Conservation (phyloP, 75 land plant species). For the Azolla pinnata region DNA sequence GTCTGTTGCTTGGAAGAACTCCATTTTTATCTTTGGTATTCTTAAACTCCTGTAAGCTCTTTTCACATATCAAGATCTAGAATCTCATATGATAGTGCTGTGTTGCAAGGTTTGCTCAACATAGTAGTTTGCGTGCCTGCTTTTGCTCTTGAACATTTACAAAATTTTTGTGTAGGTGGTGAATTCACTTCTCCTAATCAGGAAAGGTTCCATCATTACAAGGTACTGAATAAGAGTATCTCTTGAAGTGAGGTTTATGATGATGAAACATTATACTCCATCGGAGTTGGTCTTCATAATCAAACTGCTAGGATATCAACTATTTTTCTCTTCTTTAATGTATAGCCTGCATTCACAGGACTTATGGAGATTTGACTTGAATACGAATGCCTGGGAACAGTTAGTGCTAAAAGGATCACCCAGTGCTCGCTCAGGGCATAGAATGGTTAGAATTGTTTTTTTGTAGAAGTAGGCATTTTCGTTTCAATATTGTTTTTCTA, state of each 20-base stretch:
- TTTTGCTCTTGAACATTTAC: background rate
- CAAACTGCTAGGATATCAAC: too few relatives aligned
- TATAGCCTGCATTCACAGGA: constrained; percentile 46
- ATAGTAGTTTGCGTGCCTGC: background rate
- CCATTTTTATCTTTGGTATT: constrained; percentile 81
- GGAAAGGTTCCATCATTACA: constrained; percentile 97
- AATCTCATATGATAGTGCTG: background rate
- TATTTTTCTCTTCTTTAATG: too few relatives aligned
- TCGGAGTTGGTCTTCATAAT: too few relatives aligned
- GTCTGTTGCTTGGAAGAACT: constrained; percentile 94
- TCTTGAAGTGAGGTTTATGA: background rate
- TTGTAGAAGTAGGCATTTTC: too few relatives aligned
- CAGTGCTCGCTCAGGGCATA: constrained; percentile 95
- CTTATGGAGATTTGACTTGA: constrained; percentile 87
- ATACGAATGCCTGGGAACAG: constrained; percentile 95
- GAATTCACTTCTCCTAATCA: constrained; percentile 98
- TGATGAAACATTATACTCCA: background rate
- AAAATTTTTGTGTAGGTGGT: constrained; percentile 75
- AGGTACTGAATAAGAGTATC: constrained; percentile 43
- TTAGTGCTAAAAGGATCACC: constrained; percentile 82
- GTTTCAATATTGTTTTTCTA: too few relatives aligned
- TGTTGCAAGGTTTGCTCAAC: background rate
- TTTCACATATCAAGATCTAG: background rate
- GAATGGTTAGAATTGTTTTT: constrained; percentile 96
- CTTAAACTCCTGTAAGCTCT: background rate